Conservation (phyloP, 208 protist genomes). For the Acanthamoeba healyi region DNA sequence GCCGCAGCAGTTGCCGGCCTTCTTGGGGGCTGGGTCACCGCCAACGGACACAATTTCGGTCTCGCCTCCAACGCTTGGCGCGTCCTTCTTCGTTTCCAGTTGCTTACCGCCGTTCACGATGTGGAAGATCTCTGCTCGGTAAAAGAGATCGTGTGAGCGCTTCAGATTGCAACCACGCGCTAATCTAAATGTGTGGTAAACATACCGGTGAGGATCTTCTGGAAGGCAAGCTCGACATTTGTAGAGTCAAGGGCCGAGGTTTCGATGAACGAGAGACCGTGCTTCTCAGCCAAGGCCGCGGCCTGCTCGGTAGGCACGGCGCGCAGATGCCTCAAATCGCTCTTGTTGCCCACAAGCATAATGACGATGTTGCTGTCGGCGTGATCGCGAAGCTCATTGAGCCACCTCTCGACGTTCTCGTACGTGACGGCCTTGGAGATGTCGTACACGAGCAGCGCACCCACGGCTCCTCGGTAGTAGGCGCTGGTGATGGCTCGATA, state of each 20-base stretch:
- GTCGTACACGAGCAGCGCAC: slow-evolving; percentile 99
- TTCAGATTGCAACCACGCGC: no score
- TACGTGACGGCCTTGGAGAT: slow-evolving; percentile 98
- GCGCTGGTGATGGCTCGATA: slow-evolving; percentile 98
- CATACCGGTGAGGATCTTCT: slow-evolving; percentile 95
- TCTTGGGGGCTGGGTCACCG: background rate
- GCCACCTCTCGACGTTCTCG: slow-evolving; percentile 98
- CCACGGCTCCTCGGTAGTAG: slow-evolving; percentile 98
- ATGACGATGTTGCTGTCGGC: slow-evolving; percentile 97
- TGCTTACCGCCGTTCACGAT: slow-evolving; percentile 51
- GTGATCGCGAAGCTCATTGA: slow-evolving; percentile 98
- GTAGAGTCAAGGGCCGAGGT: slow-evolving; percentile 98
- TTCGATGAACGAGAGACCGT: slow-evolving; percentile 98
- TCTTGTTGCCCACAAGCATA: slow-evolving; percentile 99
- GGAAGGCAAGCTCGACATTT: slow-evolving; percentile 99
- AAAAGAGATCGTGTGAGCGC: background rate
- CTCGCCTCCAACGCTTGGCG: background rate
- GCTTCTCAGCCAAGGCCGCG: slow-evolving; percentile 96
- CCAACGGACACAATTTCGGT: slow-evolving; percentile 8
- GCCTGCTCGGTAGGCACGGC: slow-evolving; percentile 94
- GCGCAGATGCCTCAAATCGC: slow-evolving; percentile 91
- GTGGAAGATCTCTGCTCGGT: slow-evolving; percentile 49
- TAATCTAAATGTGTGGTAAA: background rate
- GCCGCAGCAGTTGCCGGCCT: slow-evolving; percentile 5
- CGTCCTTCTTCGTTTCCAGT: slow-evolving; percentile 37